Percentiles rank a stretch among this genome's conserved stretches.
Conservation (phyloP, 2,329 filamentous ascomycete genomes). For the Ascochyta koolunga region DNA sequence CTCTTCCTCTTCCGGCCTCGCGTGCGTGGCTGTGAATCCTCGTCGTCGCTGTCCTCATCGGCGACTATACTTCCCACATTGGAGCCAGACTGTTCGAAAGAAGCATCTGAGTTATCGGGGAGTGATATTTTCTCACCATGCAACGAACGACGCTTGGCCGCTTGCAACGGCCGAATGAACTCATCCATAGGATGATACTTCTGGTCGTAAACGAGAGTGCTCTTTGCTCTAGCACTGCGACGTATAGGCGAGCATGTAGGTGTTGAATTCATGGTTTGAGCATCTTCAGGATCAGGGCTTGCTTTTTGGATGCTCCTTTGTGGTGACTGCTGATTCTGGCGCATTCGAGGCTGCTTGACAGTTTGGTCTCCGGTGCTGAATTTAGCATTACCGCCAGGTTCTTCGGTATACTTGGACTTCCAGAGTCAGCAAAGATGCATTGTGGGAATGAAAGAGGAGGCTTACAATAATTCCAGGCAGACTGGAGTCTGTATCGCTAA, state of each 20-base stretch:
- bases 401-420: neutral
- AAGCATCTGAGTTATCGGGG: slow-evolving; percentile 4
- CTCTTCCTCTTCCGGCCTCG: slow-evolving; percentile 20
- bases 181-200: slow-evolving; percentile 47
- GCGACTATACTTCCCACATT: neutral
- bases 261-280: neutral
- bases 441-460: too few species aligned
- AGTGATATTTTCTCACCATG: slow-evolving; percentile 22
- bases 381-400: neutral
- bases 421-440: neutral
- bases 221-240: slow-evolving; percentile 12
- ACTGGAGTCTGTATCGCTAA: neutral
- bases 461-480: neutral
- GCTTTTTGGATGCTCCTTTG: neutral
- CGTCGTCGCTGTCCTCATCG: slow-evolving; percentile 15
- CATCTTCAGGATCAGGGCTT: neutral
- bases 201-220: slow-evolving; percentile 36
- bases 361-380: neutral
- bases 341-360: neutral
- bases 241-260: neutral
- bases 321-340: neutral
- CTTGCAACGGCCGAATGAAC: slow-evolving; percentile 31
- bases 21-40: neutral
- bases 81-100: slow-evolving; percentile 1
- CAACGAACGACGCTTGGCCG: slow-evolving; percentile 33